Conservation (phyloP, 2,329 filamentous ascomycete species). For the Fusarium torreyae region DNA sequence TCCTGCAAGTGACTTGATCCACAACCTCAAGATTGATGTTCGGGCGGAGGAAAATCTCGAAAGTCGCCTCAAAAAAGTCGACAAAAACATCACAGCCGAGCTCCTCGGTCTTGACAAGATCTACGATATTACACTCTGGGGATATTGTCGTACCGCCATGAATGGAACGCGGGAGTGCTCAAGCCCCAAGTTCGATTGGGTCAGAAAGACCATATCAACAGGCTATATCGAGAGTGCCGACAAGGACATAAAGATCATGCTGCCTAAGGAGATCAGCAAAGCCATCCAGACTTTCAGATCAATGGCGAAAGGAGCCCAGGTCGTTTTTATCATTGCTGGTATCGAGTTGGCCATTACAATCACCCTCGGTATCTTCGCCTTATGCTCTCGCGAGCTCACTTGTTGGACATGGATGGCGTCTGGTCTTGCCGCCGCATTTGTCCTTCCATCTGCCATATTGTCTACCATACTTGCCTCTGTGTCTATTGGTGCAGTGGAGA, state of each 20-base stretch:
- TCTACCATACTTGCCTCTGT: background rate
- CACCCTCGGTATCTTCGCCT: background rate
- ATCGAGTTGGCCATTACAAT: background rate
- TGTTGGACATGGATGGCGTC: slow-evolving; percentile 11
- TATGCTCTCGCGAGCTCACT: slow-evolving; percentile 3
- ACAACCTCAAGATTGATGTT: background rate
- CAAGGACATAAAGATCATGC: background rate
- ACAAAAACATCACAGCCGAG: background rate
- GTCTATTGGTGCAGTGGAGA: background rate
- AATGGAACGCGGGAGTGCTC: background rate
- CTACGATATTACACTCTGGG: slow-evolving; percentile 8
- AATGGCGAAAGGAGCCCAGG: background rate
- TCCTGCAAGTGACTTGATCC: background rate
- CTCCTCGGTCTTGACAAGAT: background rate
- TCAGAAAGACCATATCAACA: background rate
- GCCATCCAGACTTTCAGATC: background rate
- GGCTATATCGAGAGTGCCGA: background rate
- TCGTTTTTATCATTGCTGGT: slow-evolving; percentile 4
- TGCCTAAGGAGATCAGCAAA: slow-evolving; percentile 3
- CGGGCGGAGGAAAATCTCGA: no score
- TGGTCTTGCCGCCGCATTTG: slow-evolving; percentile 1
- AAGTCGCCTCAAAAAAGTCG: background rate
- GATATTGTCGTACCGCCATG: background rate
- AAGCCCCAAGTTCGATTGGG: background rate
- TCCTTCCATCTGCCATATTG: background rate